Base-by-base conservation (phyloP, 2,329 filamentous ascomycete genomes). In the Penicillium verrucosum region DNA sequence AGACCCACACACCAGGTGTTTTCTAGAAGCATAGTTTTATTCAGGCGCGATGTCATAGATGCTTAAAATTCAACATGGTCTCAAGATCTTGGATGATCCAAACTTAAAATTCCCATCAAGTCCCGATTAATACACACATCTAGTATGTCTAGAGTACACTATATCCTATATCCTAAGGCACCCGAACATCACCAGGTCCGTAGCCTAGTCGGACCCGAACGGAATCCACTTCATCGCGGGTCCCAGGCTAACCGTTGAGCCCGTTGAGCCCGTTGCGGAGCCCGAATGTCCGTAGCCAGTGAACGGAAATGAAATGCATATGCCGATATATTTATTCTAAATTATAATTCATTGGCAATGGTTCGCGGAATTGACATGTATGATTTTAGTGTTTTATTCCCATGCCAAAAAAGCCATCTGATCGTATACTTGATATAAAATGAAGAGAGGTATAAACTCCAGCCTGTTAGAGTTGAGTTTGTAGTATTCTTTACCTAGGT, bases 191-290 rank as follows among this genome's bases (percentile, higher is more conserved):
- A 45, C 12, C 32, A 18, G 23, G 18, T 38, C 54, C 36, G 23
- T 14, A 37, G n/a, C 14, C 5, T 7, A 16, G 42, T 43, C 43
- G 43, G 54, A 51, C 36, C 53, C 48, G 48, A 56, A 46, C 21
- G 54, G 41, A 56, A 52, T 32, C 56, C 56, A 58, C 45, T 36
- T 50, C n/a, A 11, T 46, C 34, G 7, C 48, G 53, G 53, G 57
- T 42, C 41, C 8, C n/a, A 56, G 34, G 30, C 47, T 46, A 55
- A 47, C 61, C 58, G 60, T 63, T 60, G 47, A 57, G 53, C 55
- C 61, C 58, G 60, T 63, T 60, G 47, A 57, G 53, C 55, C 60
- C 60, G 54, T 56, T 55, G 58, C 57, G 62, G 60, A 63, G 61
- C 43, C 21, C 21, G 12, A 34, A 32, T 34, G 18, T 38, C 40